These are phyloP conservation scores for Millerozyma miso DNA, from an alignment of 805 yeast genomes.

Conservation along the genomic window DNA sequence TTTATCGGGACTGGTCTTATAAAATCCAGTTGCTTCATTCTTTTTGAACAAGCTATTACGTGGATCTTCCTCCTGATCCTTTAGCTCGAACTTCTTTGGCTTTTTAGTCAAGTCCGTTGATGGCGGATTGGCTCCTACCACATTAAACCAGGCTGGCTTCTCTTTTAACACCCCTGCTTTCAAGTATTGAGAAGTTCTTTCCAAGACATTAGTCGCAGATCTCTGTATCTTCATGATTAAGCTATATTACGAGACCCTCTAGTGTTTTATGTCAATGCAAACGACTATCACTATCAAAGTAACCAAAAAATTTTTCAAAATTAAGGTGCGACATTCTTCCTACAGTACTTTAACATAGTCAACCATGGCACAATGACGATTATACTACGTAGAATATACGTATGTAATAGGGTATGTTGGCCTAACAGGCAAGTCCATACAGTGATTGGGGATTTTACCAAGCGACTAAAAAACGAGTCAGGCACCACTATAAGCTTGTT, in stretches of 20 bases:
- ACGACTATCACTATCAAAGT: not conserved
- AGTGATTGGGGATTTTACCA: not conserved
- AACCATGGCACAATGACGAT: not conserved
- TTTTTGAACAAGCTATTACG: constrained; percentile 14
- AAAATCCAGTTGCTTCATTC: constrained; percentile 18
- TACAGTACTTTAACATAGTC: not conserved
- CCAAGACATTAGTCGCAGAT: constrained; percentile 70
- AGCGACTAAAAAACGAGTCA: not conserved
- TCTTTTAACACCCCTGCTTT: constrained; percentile 61
- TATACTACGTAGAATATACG: not conserved
- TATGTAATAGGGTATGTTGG: not conserved
- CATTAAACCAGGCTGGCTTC: constrained; percentile 88
- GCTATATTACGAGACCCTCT: not conserved
- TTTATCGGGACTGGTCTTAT: constrained; percentile 45
- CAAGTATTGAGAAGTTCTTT: constrained; percentile 75
- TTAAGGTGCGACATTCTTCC: not conserved
- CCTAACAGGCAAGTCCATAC: not conserved
- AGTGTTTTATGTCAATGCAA: not conserved
- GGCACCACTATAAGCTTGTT: not conserved
- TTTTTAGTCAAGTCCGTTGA: constrained; percentile 52
- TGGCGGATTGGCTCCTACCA: constrained; percentile 82
- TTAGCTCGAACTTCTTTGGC: constrained; percentile 26
- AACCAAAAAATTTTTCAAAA: not conserved
- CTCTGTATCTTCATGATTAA: constrained; percentile 57
- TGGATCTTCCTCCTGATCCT: constrained; percentile 28